Evolutionary conservation across 2,329 filamentous ascomycete species (phyloP).

Genomic region (Stagonosporopsis tanaceti): DNA sequence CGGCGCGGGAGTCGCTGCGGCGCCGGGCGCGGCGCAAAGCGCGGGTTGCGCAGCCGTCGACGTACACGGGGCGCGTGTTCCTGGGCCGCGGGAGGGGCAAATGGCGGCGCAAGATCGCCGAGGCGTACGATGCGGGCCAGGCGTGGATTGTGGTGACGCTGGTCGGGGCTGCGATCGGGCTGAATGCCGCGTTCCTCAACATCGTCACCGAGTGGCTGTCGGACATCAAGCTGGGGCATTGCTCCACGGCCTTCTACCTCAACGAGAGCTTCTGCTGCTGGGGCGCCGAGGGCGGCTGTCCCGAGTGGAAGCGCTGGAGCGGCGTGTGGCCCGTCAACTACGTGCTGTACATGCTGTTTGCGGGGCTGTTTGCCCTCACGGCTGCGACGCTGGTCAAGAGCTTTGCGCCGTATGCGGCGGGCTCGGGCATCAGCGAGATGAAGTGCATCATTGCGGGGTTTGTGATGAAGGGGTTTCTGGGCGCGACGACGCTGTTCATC

Average conservation of each 20-base stretch:
- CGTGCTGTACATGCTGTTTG: constrained; percentile 84
- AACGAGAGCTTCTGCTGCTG: constrained; percentile 99
- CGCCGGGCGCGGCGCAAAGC: constrained; percentile 78
- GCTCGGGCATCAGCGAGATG: constrained; percentile 97
- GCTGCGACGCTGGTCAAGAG: constrained; percentile 86
- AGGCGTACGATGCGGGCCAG: constrained; percentile 94
- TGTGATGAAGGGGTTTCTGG: constrained; percentile 98
- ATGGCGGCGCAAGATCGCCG: constrained; percentile 82
- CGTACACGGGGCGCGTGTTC: constrained; percentile 50
- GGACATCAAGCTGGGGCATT: constrained; percentile 96
- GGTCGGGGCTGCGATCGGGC: constrained; percentile 88
- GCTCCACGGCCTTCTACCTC: constrained; percentile 92
- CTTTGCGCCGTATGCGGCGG: constrained; percentile 94
- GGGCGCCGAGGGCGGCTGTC: constrained; percentile 89
- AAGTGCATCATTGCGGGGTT: constrained; percentile 99
- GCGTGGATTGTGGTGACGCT: constrained; percentile 97
- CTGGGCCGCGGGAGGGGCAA: constrained; percentile 67
- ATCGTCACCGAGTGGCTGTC: constrained; percentile 97
- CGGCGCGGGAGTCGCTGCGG: constrained; percentile 84
- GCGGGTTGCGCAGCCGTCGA: constrained; percentile 59
- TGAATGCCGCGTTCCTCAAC: constrained; percentile 92
- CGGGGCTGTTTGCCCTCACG: constrained; percentile 81
- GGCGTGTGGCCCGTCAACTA: constrained; percentile 82
- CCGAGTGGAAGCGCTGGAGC: constrained; percentile 90
- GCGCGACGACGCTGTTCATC: constrained; percentile 89